A percentile compares a stretch with the other conserved stretches of the same genome.
Evolutionary conservation across 164 flowering plant genomes (phyloP).

Genomic region (Berberis vulgaris): DNA sequence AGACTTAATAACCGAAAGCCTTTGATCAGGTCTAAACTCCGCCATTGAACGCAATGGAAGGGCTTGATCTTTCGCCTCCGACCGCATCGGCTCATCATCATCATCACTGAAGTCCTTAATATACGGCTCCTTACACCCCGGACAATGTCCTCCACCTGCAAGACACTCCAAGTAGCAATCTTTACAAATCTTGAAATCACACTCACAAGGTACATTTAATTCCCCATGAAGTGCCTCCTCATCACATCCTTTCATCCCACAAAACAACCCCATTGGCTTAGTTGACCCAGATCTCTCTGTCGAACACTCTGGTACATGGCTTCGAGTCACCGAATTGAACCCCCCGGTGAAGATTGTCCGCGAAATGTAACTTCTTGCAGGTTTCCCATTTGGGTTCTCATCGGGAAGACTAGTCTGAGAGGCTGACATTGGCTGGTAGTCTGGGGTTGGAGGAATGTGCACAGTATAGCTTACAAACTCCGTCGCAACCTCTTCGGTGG

Average conservation of each 20-base stretch:
- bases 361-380: slow-evolving; percentile 33
- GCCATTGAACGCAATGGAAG: slow-evolving; percentile 55
- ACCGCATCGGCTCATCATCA: slow-evolving; percentile 17
- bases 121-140: slow-evolving; percentile 75
- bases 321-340: slow-evolving; percentile 57
- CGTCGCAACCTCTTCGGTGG: slow-evolving; percentile 25
- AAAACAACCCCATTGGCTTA: slow-evolving; percentile 20
- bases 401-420: slow-evolving; percentile 39
- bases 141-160: slow-evolving; percentile 46
- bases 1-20: slow-evolving; percentile 65
- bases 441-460: slow-evolving; percentile 85
- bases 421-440: slow-evolving; percentile 33
- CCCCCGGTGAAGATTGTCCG: slow-evolving; percentile 84
- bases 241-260: slow-evolving; percentile 76
- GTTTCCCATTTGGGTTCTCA: slow-evolving; percentile 10
- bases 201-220: slow-evolving; percentile 38
- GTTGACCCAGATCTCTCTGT: slow-evolving; percentile 13
- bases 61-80: slow-evolving; percentile 62
- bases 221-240: slow-evolving; percentile 37
- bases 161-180: slow-evolving; percentile 64
- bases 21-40: slow-evolving; percentile 34
- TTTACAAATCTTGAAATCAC: slow-evolving; percentile 66
- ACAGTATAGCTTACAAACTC: slow-evolving; percentile 68
- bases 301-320: slow-evolving; percentile 51
- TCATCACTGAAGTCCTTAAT: slow-evolving; percentile 23